Conservation (phyloP, 2,329 filamentous ascomycete species). For the Calonectria naviculata region DNA sequence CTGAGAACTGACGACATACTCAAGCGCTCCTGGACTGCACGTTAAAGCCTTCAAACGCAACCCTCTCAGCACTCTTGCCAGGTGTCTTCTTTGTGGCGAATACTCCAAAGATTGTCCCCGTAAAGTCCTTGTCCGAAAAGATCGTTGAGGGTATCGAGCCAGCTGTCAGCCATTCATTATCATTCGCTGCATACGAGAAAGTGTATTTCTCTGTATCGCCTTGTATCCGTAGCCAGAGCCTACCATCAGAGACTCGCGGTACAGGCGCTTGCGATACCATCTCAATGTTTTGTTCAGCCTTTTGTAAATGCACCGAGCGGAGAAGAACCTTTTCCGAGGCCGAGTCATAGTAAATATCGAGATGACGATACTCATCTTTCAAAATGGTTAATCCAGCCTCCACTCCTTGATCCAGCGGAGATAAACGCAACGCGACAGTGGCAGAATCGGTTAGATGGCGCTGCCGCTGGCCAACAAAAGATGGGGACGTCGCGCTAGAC, state of each 20-base stretch:
- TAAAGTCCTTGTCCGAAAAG: background rate
- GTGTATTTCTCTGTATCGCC: background rate
- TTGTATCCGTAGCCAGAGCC: background rate
- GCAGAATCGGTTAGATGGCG: background rate
- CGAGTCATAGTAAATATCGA: constrained; percentile 1
- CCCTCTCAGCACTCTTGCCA: background rate
- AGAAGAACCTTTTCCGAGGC: background rate
- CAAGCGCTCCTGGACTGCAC: background rate
- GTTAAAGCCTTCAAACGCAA: background rate
- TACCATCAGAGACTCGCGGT: background rate
- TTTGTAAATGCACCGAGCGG: background rate
- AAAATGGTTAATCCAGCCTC: background rate
- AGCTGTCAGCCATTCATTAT: background rate
- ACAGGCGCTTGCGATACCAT: background rate
- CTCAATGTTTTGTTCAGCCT: background rate
- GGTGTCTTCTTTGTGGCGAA: background rate
- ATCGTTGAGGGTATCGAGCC: background rate
- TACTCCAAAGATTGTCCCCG: background rate
- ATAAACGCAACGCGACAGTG: background rate
- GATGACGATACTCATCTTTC: constrained; percentile 4
- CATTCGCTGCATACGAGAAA: background rate
- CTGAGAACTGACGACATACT: no score
- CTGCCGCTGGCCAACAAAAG: background rate
- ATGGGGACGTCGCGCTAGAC: background rate
- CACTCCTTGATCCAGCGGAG: background rate